Conservation (phyloP, 441 rosid species). For the Eruca vesicaria region DNA sequence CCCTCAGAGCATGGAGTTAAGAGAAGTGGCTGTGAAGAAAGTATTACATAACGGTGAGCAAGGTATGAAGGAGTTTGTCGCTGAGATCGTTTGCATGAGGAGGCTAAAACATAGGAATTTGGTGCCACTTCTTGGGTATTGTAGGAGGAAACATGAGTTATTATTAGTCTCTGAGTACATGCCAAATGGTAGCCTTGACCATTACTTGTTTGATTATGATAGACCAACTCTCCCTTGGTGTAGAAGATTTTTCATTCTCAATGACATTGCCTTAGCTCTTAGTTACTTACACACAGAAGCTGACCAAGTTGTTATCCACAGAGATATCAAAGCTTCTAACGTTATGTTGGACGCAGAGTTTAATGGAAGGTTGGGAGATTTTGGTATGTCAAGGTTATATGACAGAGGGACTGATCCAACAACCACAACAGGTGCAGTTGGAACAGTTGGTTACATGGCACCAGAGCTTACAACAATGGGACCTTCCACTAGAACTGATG, state of each 20-base stretch:
- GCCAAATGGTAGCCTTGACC: slow-evolving; percentile 25
- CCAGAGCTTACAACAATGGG: slow-evolving; percentile 55
- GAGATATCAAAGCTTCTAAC: slow-evolving; percentile 66
- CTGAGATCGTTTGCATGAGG: too few relatives aligned
- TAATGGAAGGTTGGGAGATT: slow-evolving; percentile 59
- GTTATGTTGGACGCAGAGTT: slow-evolving; percentile 50
- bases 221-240: slow-evolving; percentile 39
- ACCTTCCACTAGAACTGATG: slow-evolving; percentile 49
- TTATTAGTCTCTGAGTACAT: too few relatives aligned
- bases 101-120: too few relatives aligned
- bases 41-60: too few relatives aligned
- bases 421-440: slow-evolving; percentile 52
- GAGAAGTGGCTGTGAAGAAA: too few relatives aligned
- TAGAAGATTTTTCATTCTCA: slow-evolving; percentile 44
- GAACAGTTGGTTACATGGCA: slow-evolving; percentile 64
- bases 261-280: slow-evolving; percentile 53
- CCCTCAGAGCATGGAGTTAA: too few relatives aligned
- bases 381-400: slow-evolving; percentile 63
- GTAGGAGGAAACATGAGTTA: too few relatives aligned
- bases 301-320: slow-evolving; percentile 65
- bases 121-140: too few relatives aligned
- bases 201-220: slow-evolving; percentile 23
- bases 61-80: too few relatives aligned
- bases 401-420: slow-evolving; percentile 44
- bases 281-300: slow-evolving; percentile 68